Evolutionary conservation across 2,329 filamentous ascomycete species (phyloP), one percentile per base, ranked within the genome.

Genomic region (Colletotrichum chrysophilum): DNA sequence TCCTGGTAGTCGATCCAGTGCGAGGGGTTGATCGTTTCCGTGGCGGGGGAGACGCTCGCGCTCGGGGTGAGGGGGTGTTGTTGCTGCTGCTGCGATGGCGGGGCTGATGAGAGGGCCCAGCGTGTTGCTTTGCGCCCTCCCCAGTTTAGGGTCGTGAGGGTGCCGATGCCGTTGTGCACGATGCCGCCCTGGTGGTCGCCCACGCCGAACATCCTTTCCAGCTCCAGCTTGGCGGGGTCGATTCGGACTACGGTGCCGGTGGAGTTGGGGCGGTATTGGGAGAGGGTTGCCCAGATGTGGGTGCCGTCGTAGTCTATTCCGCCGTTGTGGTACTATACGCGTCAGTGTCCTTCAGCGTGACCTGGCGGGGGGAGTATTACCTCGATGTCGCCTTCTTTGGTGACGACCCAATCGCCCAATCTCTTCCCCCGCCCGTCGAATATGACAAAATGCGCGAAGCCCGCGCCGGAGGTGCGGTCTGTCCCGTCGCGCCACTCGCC

Each of bases 1-100:
- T 89, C 88, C 79, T 89, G 87, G 78, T 89, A 89, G 75, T 89
- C 88, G 70, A 87, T 79, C 79, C 84, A 89, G 77, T 87, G 84
- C 43, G 81, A 85, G 0, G 86, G 87, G 66, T 89, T 88, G 8
- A 78, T 74, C 8, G 80, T 77, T 16, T 78, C 76, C 7, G 64
- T 73, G 30, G 76, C 52, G 1, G 83, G 82, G 3, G 70, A 36
- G 38, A 43, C 38, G 38, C 16, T 38, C 38, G 38, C 8, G 8
- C 16, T 18, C 38, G 18, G 38, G 16, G 18, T n/a, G 38, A 48
- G 38, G 38, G 38, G 38, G 18, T 48, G 38, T n/a, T 48, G 38
- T n/a, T 43, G 38, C 5, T 48, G 38, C 8, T 43, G 38, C 18
- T 48, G 38, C 38, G 36, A 18, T 38, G 36, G 36, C 14, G 36